phyloP scores from a whole-genome alignment of 352 stramenopile species.

The Phytophthora melonis region DNA sequence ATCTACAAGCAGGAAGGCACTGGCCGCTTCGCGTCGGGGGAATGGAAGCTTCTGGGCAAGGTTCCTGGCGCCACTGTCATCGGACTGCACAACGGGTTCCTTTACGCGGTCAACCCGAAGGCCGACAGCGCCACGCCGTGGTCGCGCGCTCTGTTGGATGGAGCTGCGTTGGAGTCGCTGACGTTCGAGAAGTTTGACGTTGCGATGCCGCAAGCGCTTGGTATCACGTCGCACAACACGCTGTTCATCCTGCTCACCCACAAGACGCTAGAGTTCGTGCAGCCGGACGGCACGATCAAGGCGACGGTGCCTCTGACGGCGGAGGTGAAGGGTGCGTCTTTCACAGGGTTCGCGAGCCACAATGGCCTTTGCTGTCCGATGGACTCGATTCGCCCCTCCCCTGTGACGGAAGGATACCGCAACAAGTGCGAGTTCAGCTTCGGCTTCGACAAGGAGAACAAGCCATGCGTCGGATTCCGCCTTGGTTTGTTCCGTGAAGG shows the following conservation, averaged over 20 bases:
- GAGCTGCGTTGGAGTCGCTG: conserved; percentile 57
- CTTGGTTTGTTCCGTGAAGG: conserved; percentile 85
- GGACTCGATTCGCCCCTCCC: conserved; percentile 89
- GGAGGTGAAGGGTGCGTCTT: conserved; percentile 14
- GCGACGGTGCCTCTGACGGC: conserved; percentile 44
- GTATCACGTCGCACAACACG: conserved; percentile 83
- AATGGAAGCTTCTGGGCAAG: conserved; percentile 66
- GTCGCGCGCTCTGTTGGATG: conserved; percentile 61
- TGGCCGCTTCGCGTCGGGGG: conserved; percentile 64
- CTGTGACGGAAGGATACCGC: conserved; percentile 89
- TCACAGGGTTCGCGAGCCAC: conserved; percentile 82
- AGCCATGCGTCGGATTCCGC: conserved; percentile 90
- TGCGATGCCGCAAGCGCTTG: conserved; percentile 40
- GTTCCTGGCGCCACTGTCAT: conserved; percentile 58
- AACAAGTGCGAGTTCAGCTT: conserved; percentile 99
- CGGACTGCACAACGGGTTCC: conserved; percentile 73
- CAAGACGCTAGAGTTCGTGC: conserved; percentile 53
- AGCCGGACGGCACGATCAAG: conserved; percentile 46
- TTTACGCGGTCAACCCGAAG: conserved; percentile 61
- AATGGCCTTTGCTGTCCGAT: conserved; percentile 88
- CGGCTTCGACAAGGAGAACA: conserved; percentile 79
- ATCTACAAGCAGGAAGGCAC: conserved; percentile 76
- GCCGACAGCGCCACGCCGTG: conserved; percentile 35
- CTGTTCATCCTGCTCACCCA: conserved; percentile 71
- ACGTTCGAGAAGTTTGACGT: conserved; percentile 53